Evolutionary conservation across 257 asterid genomes (phyloP).

Genomic region (Petrea volubilis): DNA sequence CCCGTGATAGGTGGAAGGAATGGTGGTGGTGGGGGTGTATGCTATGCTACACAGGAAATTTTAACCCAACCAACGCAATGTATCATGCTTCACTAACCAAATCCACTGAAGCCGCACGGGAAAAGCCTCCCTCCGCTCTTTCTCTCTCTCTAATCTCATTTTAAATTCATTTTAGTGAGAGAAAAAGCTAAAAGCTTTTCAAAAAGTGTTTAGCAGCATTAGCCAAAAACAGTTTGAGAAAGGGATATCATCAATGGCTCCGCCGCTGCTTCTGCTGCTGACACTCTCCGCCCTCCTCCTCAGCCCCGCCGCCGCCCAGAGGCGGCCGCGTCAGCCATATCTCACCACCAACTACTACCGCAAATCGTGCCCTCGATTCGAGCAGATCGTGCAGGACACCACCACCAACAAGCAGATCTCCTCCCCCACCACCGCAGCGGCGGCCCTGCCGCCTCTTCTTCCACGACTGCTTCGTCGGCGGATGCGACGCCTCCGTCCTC

Average conservation of each 20-base stretch:
- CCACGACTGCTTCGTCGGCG: constrained; percentile 84
- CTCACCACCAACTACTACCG: constrained; percentile 54
- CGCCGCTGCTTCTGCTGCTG: constrained; percentile 31
- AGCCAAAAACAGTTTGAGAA: not conserved
- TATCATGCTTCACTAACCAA: constrained; percentile 9
- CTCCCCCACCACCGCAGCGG: constrained; percentile 98
- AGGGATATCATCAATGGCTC: constrained; percentile 25
- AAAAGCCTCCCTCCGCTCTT: constrained; percentile 2
- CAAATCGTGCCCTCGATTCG: constrained; percentile 65
- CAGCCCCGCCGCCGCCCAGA: constrained; percentile 23
- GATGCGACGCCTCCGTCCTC: constrained; percentile 92
- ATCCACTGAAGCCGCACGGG: constrained; percentile 7
- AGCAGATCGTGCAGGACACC: constrained; percentile 68
- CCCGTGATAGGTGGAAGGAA: constrained; percentile 49
- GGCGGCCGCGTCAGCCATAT: constrained; percentile 23
- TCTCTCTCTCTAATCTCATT: constrained; percentile 20
- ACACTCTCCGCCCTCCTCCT: constrained; percentile 24
- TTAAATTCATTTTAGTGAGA: constrained; percentile 6
- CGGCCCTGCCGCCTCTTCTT: constrained; percentile 89
- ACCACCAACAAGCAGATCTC: constrained; percentile 84
- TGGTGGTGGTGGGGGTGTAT: constrained; percentile 37
- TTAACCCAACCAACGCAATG: constrained; percentile 12
- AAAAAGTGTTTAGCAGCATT: not conserved
- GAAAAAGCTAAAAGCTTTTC: not conserved
- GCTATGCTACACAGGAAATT: not conserved